Conservation (phyloP, 2,329 filamentous ascomycete genomes). For the Colletotrichum sp. region DNA sequence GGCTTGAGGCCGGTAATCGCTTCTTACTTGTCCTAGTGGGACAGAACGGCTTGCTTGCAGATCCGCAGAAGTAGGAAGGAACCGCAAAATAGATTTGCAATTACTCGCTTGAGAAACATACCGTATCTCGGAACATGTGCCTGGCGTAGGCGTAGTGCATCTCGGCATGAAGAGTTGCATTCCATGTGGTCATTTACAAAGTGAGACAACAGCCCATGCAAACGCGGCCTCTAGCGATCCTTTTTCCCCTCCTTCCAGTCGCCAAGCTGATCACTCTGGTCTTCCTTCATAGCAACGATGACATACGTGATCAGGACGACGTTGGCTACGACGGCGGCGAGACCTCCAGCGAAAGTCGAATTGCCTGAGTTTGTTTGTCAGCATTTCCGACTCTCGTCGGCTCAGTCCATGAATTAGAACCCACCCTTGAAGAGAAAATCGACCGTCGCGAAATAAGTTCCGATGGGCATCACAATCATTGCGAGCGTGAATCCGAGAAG, state of each 20-base stretch:
- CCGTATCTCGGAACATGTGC: background rate
- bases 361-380: slow-evolving; percentile 66
- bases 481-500: slow-evolving; percentile 88
- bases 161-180: background rate
- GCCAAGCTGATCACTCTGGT: slow-evolving; percentile 55
- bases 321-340: slow-evolving; percentile 90
- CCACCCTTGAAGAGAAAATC: slow-evolving; percentile 79
- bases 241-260: slow-evolving; percentile 56
- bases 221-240: slow-evolving; percentile 37
- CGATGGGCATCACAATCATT: slow-evolving; percentile 88
- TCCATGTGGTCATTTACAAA: background rate
- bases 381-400: too few relatives aligned
- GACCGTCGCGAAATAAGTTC: slow-evolving; percentile 85
- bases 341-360: slow-evolving; percentile 82
- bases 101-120: background rate
- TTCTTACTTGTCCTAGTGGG: background rate
- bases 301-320: slow-evolving; percentile 91
- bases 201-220: background rate
- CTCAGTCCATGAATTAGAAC: slow-evolving; percentile 12
- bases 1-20: background rate
- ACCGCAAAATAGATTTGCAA: background rate
- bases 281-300: slow-evolving; percentile 89
- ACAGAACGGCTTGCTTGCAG: background rate
- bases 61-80: background rate
- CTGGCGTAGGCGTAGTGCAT: background rate